Base-by-base conservation (phyloP, 805 yeast species). In the Starmera pachycereana region DNA sequence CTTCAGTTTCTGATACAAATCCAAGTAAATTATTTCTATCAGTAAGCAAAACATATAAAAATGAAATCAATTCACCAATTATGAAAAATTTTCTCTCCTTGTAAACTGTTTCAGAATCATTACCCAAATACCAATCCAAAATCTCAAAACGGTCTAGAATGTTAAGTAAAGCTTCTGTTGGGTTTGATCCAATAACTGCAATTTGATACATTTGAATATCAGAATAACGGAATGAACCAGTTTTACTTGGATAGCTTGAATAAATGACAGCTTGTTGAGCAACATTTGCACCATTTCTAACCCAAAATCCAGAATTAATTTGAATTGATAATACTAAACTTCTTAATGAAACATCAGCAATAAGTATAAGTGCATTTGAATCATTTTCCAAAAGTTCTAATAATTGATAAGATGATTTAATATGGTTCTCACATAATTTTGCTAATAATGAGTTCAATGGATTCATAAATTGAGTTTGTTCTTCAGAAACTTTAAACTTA, bases 51-150 rank as follows among this genome's bases (percentile, higher is more conserved):
- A 76, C 75, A 44, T 87, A 81, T 43, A 88, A 61, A 44, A 80
- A 81, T 29, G 78, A 74, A 36, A 88, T 53, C 45, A 87, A 79
- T 50, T 87, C 96, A 52, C 89, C 97, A 16, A 87, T 63, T 61
- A 90, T 74, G 41, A 75, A 72, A 3, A 70, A 64, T 1, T 77
- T 62, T 42, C 65, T 67, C 18, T 60, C 65, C 33, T 69, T 74
- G 28, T 65, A 66, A 11, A 72, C 73, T 16, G 78, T 79, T 29
- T 68, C 62, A 12, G 48, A 46, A 3, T 51, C 51, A 3, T 61
- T 57, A 14, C 69, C 68, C 18, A 44, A 44, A 45, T 60, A 71
- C 81, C 81, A 76, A 4, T 60, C 60, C 8, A 64, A 45, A 13
- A 82, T 48, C 43, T 73, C 84, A 75, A 81, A 82, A 47, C 85